Percentiles rank a stretch among this genome's conserved stretches.
Evolutionary conservation across 2,329 filamentous ascomycete species (phyloP).

Genomic region (Emergomyces orientalis): DNA sequence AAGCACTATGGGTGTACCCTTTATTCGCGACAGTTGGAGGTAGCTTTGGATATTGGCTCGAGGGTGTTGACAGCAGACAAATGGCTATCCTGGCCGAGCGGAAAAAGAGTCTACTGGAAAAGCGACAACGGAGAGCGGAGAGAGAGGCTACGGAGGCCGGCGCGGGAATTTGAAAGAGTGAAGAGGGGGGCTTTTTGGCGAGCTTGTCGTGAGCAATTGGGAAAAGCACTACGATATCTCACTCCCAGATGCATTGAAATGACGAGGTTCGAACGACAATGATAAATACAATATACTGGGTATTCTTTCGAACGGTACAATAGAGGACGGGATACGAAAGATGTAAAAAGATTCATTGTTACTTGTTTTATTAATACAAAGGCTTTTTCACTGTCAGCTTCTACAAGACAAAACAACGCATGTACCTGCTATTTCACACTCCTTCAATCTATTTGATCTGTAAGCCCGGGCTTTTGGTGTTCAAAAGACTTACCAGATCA

Average conservation of each 20-base stretch:
- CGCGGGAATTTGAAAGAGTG: slow-evolving; percentile 21
- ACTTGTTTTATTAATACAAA: neutral
- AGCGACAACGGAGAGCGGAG: slow-evolving; percentile 69
- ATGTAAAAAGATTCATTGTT: neutral
- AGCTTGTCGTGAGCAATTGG: slow-evolving; percentile 26
- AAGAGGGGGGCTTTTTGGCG: slow-evolving; percentile 29
- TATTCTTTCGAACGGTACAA: neutral
- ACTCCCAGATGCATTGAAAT: neutral
- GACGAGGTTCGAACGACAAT: slow-evolving; percentile 1
- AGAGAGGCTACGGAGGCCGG: slow-evolving; percentile 42
- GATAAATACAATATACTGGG: slow-evolving; percentile 1
- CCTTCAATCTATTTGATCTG: neutral
- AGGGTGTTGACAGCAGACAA: slow-evolving; percentile 79
- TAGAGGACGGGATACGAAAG: neutral
- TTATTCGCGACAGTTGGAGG: slow-evolving; percentile 76
- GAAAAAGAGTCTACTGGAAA: slow-evolving; percentile 74
- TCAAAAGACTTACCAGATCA: neutral
- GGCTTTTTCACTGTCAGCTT: neutral
- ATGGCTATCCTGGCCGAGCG: slow-evolving; percentile 65
- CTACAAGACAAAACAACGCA: neutral
- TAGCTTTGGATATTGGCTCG: slow-evolving; percentile 94
- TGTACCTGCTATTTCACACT: neutral
- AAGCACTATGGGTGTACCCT: slow-evolving; percentile 85
- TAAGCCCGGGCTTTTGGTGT: neutral
- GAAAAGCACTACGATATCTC: neutral